Evolutionary conservation across 2,329 filamentous ascomycete genomes (phyloP), one percentile per base, ranked within the genome.

Genomic region (Tolypocladium ophioglossoides): DNA sequence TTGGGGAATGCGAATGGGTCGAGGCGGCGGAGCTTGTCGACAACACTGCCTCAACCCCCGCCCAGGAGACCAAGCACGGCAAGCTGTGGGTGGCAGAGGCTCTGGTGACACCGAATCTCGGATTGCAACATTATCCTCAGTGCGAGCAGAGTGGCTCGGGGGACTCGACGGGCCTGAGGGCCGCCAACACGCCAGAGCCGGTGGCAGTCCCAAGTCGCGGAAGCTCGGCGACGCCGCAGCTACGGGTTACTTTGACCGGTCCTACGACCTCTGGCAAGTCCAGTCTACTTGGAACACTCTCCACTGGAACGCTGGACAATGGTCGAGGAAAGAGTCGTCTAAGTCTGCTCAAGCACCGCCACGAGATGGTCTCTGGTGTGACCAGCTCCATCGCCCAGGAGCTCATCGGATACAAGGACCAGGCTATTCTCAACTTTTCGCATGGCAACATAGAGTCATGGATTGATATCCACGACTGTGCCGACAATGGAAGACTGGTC

Each of bases 371-470:
- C 3, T 95, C 92, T 2, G 94, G 94, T 0, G 79, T 96, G 58
- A 99, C 94, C 1, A 96, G 91, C 66, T 97, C 92, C 7, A 86
- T 99, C 47, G 89, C 94, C 0, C 92, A 96, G 64, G 94, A 97
- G 68, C 77, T 99, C 11, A 81, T 99, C 57, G 94, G 94, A 9
- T 99, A 97, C 67, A 78, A 79, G 44, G 72, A 75, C 4, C 65
- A 65, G 30, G 65, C 65, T 11, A 77, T 94, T 40, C 76, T 95
- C 63, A 97, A 96, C 66, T 97, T 95, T 67, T 85, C 88, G 3
- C 86, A 87, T 56, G 85, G 85, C 16, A 90, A 96, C 65, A 85
- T 96, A 49, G 88, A 90, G 55, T 91, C 91, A 0, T 99, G 94
- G 94, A 85, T 89, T 52, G 92, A 96, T 66, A 94, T 97, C 52